These are phyloP conservation scores for Urtica urens DNA, from an alignment of 306 rosid genomes.

Conservation along the genomic window DNA sequence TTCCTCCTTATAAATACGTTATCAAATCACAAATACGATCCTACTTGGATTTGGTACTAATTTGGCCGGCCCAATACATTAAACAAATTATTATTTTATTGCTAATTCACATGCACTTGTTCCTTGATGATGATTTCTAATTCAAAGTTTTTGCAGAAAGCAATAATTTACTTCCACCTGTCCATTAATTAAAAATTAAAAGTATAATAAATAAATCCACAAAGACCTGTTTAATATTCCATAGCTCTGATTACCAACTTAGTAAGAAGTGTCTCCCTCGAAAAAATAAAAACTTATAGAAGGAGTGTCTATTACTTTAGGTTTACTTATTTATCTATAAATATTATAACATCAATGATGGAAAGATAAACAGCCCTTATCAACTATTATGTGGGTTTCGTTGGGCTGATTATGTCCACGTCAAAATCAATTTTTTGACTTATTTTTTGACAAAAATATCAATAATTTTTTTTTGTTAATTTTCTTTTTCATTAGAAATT, in stretches of 20 bases:
- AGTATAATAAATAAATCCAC: not conserved
- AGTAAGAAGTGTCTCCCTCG: not conserved
- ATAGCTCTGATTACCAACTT: not conserved
- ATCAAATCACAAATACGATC: not conserved
- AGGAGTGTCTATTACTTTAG: too few species aligned
- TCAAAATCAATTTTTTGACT: too few species aligned
- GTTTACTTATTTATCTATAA: too few species aligned
- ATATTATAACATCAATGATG: too few species aligned
- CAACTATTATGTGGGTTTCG: too few species aligned
- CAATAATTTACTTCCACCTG: slow-evolving; percentile 5
- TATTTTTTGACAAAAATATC: too few species aligned
- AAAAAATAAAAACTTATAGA: too few species aligned
- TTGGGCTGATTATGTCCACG: too few species aligned
- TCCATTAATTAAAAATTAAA: not conserved
- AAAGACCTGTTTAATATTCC: not conserved
- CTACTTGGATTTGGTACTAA: slow-evolving; percentile 3
- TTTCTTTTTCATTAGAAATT: too few species aligned
- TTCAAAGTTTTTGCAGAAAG: slow-evolving; percentile 4
- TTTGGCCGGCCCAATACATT: slow-evolving; percentile 4
- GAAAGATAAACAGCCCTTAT: too few species aligned
- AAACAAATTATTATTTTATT: not conserved
- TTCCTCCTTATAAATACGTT: slow-evolving; percentile 1
- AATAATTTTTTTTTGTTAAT: too few species aligned
- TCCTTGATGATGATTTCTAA: slow-evolving; percentile 2
- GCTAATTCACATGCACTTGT: slow-evolving; percentile 2